phyloP scores from a whole-genome alignment of 352 stramenopile genomes.

The Phytopythium vexans region DNA sequence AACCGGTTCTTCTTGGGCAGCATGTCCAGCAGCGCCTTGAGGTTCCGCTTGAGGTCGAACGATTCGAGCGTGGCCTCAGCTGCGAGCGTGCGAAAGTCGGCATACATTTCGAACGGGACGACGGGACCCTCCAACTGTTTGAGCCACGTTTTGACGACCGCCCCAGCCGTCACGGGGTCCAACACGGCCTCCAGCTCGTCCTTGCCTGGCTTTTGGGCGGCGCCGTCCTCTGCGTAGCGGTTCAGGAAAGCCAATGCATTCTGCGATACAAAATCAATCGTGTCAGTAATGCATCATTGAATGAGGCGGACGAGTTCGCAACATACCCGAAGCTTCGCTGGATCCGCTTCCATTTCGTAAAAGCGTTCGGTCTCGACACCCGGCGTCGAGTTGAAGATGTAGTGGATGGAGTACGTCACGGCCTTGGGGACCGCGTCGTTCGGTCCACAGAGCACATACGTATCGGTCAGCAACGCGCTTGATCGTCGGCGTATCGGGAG shows the following conservation, averaged over 20 bases:
- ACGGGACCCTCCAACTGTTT: conserved; percentile 62
- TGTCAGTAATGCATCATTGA: conserved; percentile 1
- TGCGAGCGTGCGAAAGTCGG: conserved; percentile 51
- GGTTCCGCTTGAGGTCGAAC: conserved; percentile 53
- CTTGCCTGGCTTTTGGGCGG: conserved; percentile 43
- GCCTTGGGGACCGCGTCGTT: conserved; percentile 53
- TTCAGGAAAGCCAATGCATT: conserved; percentile 61
- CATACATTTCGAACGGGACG: conserved; percentile 60
- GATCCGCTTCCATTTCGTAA: conserved; percentile 55
- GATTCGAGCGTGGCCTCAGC: conserved; percentile 31
- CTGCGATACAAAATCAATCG: conserved; percentile 5
- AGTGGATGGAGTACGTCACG: conserved; percentile 66
- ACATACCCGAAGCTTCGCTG: conserved; percentile 50
- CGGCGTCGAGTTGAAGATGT: conserved; percentile 78
- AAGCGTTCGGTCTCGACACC: conserved; percentile 75
- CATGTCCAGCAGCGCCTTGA: conserved; percentile 52
- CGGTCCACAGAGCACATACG: conserved; percentile 30
- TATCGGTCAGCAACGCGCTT: conserved; percentile 47
- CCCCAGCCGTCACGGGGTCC: conserved; percentile 53
- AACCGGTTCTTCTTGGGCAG: conserved; percentile 71
- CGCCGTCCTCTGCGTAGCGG: conserved; percentile 34
- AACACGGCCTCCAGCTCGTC: conserved; percentile 58
- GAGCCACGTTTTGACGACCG: conserved; percentile 63
- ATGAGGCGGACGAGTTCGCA: conserved; percentile 1
- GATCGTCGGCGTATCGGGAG: conserved; percentile 29